phyloP scores from a whole-genome alignment of 2,329 filamentous ascomycete genomes.

The Pseudomassariella vexata region DNA sequence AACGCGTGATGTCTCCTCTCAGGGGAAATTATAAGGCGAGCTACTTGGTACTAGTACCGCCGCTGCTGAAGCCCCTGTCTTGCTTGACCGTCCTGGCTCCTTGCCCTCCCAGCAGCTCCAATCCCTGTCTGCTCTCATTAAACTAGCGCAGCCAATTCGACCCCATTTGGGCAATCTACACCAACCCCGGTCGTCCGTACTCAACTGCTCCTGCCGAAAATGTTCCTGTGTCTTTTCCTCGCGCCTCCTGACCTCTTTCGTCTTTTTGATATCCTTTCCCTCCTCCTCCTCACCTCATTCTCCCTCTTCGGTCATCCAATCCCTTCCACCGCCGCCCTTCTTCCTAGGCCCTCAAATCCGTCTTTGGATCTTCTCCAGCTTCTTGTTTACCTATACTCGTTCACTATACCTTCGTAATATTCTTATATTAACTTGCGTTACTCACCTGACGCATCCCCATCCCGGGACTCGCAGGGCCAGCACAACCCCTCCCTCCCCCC shows the following conservation, averaged over 20 bases:
- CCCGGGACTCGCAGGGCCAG: no score
- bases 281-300: conserved; percentile 4
- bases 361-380: conserved; percentile 14
- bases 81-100: no score
- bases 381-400: conserved; percentile 24
- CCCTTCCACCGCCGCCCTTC: conserved; percentile 7
- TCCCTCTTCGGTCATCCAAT: conserved; percentile 7
- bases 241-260: no score
- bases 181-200: conserved; percentile 2
- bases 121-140: conserved; percentile 19
- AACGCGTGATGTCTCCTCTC: no score
- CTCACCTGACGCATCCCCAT: no score
- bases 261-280: neutral
- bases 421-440: no score
- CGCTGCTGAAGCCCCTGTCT: no score
- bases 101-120: no score
- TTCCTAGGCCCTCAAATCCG: conserved; percentile 7
- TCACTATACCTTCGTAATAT: conserved; percentile 28
- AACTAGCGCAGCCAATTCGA: conserved; percentile 6
- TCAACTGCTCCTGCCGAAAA: conserved; percentile 1
- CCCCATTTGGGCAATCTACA: conserved; percentile 5
- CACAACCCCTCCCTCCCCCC: conserved; percentile 1
- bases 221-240: neutral
- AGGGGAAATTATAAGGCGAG: no score
- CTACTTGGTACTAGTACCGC: no score